A percentile compares a stretch with the other conserved stretches of the same genome.
phyloP scores from a whole-genome alignment of 306 rosid species.

The Prinsepia uniflora region DNA sequence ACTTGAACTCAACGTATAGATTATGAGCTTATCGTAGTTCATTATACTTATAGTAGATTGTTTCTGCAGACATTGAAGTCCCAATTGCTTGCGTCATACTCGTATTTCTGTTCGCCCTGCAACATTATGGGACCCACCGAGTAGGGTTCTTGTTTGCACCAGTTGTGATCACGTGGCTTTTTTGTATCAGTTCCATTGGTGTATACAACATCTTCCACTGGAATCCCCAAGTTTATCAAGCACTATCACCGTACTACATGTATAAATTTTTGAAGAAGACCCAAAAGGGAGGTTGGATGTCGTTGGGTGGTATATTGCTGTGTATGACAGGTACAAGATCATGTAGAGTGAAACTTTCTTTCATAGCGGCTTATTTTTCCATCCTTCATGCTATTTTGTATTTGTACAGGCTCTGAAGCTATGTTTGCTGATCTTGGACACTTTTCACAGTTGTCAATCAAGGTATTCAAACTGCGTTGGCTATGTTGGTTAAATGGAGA shows the following conservation, averaged over 20 bases:
- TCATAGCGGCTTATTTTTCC: slow-evolving; percentile 10
- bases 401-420: slow-evolving; percentile 84
- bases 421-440: slow-evolving; percentile 98
- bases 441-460: slow-evolving; percentile 60
- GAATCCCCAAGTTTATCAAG: slow-evolving; percentile 87
- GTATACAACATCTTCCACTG: slow-evolving; percentile 73
- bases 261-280: slow-evolving; percentile 81
- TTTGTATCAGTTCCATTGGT: slow-evolving; percentile 89
- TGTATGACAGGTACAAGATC: slow-evolving; percentile 80
- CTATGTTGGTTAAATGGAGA: background rate
- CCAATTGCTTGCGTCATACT: slow-evolving; percentile 84
- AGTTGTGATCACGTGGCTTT: slow-evolving; percentile 77
- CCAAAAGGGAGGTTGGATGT: slow-evolving; percentile 86
- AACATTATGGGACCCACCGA: slow-evolving; percentile 91
- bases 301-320: slow-evolving; percentile 80
- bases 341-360: slow-evolving; percentile 17
- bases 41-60: slow-evolving; percentile 25
- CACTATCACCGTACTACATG: slow-evolving; percentile 94
- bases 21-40: slow-evolving; percentile 2
- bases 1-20: background rate
- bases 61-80: slow-evolving; percentile 79
- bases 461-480: slow-evolving; percentile 26
- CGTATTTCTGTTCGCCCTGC: slow-evolving; percentile 72
- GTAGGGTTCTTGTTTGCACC: slow-evolving; percentile 88
- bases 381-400: slow-evolving; percentile 26